phyloP scores from a whole-genome alignment of 108 stramenopile species.

The Cylindrotheca fusiformis region DNA sequence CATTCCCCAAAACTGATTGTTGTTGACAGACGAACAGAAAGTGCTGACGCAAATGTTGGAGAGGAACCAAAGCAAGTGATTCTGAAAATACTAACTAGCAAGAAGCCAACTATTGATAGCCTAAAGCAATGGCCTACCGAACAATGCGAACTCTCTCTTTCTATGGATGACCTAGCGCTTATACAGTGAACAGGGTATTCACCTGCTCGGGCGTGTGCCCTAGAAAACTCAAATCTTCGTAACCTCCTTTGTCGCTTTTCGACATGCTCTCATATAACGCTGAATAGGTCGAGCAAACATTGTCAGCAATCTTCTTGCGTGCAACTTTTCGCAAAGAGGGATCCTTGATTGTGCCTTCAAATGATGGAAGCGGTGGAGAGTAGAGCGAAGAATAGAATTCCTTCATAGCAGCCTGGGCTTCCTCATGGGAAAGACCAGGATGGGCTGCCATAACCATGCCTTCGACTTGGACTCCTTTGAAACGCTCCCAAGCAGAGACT shows the following conservation, averaged over 20 bases:
- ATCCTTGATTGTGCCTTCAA: slow-evolving; percentile 78
- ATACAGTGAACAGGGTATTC: slow-evolving; percentile 59
- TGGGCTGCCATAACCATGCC: slow-evolving; percentile 70
- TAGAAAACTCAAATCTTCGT: slow-evolving; percentile 73
- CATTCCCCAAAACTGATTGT: too few relatives aligned
- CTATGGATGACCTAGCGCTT: too few relatives aligned
- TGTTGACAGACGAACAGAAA: too few relatives aligned
- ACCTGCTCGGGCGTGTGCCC: slow-evolving; percentile 75
- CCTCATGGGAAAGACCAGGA: slow-evolving; percentile 68
- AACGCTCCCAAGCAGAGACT: slow-evolving; percentile 41
- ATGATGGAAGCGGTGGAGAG: slow-evolving; percentile 76
- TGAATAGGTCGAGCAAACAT: slow-evolving; percentile 52
- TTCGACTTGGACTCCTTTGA: slow-evolving; percentile 54
- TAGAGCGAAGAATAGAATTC: slow-evolving; percentile 80
- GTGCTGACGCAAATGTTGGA: too few relatives aligned
- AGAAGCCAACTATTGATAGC: too few relatives aligned
- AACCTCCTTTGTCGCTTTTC: slow-evolving; percentile 59
- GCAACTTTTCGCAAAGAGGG: slow-evolving; percentile 68
- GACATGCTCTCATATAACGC: slow-evolving; percentile 52
- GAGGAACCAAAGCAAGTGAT: too few relatives aligned
- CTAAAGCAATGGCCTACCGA: too few relatives aligned
- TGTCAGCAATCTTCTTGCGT: slow-evolving; percentile 58
- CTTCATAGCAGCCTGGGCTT: slow-evolving; percentile 62
- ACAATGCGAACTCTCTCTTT: too few relatives aligned
- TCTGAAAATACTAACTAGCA: too few relatives aligned